Evolutionary conservation across 1,284 basidiomycete genomes (phyloP), one percentile per base, ranked within the genome.

Genomic region (Heterobasidion irregulare): DNA sequence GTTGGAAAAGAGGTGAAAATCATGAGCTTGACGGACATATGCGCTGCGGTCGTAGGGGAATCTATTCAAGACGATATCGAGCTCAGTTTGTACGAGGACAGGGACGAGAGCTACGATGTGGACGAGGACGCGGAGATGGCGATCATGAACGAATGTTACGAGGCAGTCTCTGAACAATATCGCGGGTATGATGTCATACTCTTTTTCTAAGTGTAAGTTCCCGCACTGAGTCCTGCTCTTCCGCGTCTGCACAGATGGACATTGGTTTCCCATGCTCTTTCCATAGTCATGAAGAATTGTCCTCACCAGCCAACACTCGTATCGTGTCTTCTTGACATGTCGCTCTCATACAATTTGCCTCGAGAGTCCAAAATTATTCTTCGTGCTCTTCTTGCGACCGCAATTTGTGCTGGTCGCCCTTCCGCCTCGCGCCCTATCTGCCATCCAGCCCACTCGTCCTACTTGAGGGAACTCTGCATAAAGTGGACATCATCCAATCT

Each of bases 211-310:
- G 33, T 12, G 38, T 41, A 2, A 41, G 10, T 0, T 41, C 38
- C 46, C 15, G 12, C 26, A 26, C 49, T n/a, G 13, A 50, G 8
- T 15, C 34, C 1, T 26, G 41, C 18, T 41, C 10, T 53, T 35
- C 12, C 19, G 34, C 47, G 36, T 33, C 34, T 50, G 8, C n/a
- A 1, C 52, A 83, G 80, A 51, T 74, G 68, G 60, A 69, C 76
- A 15, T 57, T 83, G 19, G 60, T 76, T 2, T 73, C 80, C 0
- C 80, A 84, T 60, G 77, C 79, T 4, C 64, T 83, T 7, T 69
- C 68, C 19, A 63, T 80, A 47, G 69, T 81, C 19, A 64, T 83
- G 32, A 65, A 66, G 32, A 66, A 66, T 5, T 80, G 77, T 57
- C 68, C 72, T 5, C 72, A 67, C 50, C 67, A 79, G 58, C 71